Evolutionary conservation across 164 flowering plant species (phyloP), one percentile per base, ranked within the genome.

Genomic region (Sedum album): DNA sequence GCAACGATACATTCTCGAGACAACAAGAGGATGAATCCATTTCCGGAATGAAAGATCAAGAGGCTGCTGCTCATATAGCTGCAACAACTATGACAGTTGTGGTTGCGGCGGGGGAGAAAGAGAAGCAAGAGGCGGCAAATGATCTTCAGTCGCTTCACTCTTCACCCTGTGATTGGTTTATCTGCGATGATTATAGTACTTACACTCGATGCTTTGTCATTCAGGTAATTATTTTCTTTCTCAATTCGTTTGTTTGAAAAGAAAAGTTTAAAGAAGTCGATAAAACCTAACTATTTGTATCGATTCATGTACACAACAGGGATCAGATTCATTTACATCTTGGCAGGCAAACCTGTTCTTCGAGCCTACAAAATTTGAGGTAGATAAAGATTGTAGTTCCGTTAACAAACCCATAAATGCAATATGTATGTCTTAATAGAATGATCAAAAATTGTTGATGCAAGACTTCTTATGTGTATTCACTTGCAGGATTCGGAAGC

Each of bases 301-400:
- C n/a, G 28, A 33, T 35, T 23, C 23, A 2, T 68, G 41, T 70
- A 38, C 17, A 6, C 46, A 73, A n/a, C 83, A 93, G 98, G 97
- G 98, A 25, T 93, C 97, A 2, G 95, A 93, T 60, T 89, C 97
- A 10, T 31, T 86, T 72, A 88, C 90, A 36, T 89, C 97, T 20
- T 93, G 97, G 97, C 91, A 85, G 21, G 93, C 96, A 55, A 91
- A 91, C 74, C 96, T 93, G 69, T 79, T 93, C 70, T 93, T 93
- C 67, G 95, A 93, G 20, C 97, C 98, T 2, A 78, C 86, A 39
- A 76, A 85, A 74, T 93, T 93, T 77, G 98, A 93, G 88, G 97
- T 93, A 74, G 60, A 66, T 8, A n/a, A n/a, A n/a, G n/a, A n/a
- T 8, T 13, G 8, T 41, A 7, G 8, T 9, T 8, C 46, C 11